These are phyloP conservation scores for Naganishia onofrii DNA, from an alignment of 768 basidiomycete species.

Conservation along the genomic window DNA sequence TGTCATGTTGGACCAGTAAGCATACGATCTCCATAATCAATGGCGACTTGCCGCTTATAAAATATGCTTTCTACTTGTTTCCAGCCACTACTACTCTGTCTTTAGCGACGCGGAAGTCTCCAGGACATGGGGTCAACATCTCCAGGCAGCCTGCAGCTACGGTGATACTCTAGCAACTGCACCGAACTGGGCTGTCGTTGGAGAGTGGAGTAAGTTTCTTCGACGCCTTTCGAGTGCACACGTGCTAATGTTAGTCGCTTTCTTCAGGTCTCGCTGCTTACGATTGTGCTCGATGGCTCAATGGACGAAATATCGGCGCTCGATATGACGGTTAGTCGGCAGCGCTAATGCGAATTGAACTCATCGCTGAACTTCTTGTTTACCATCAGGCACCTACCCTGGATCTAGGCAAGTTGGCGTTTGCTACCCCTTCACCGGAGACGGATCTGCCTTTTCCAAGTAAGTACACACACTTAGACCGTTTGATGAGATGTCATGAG, in stretches of 20 bases:
- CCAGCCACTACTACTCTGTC: slow-evolving; percentile 42
- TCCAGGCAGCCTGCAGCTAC: slow-evolving; percentile 34
- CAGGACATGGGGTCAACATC: slow-evolving; percentile 41
- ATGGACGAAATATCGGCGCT: slow-evolving; percentile 49
- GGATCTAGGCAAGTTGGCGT: slow-evolving; percentile 32
- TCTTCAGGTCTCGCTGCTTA: slow-evolving; percentile 39
- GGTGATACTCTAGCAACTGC: slow-evolving; percentile 31
- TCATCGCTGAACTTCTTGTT: background rate
- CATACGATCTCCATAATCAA: background rate
- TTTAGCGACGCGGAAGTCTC: slow-evolving; percentile 42
- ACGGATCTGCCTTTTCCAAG: slow-evolving; percentile 68
- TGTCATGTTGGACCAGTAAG: slow-evolving; percentile 47
- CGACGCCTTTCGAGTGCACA: background rate
- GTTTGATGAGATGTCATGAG: background rate
- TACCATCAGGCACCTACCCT: slow-evolving; percentile 32
- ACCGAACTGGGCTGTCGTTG: slow-evolving; percentile 50
- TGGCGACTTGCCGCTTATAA: background rate
- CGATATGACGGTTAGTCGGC: slow-evolving; percentile 48
- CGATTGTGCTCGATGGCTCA: slow-evolving; percentile 50
- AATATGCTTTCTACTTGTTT: background rate
- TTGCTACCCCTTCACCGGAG: slow-evolving; percentile 59
- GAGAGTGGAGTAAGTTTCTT: slow-evolving; percentile 44
- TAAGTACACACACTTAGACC: slow-evolving; percentile 29
- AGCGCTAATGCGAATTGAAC: background rate
- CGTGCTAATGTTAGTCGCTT: background rate